Conservation (phyloP, 2,329 filamentous ascomycete species). For the Colletotrichum agaves region DNA sequence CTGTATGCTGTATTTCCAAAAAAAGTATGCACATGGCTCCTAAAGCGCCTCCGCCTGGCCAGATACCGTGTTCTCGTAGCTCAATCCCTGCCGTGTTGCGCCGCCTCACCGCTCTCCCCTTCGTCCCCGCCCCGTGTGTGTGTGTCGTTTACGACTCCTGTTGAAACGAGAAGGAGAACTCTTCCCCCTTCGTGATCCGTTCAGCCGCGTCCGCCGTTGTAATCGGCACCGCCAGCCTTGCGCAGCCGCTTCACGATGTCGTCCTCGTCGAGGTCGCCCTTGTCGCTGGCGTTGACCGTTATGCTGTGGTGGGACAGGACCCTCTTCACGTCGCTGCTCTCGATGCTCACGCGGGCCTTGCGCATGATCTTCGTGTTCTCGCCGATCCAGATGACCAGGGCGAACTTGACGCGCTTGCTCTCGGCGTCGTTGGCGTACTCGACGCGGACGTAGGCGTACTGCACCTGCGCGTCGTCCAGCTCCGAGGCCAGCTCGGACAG, state of each 20-base stretch:
- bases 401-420: constrained; percentile 75
- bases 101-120: not conserved
- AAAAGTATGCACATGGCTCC: constrained; percentile 31
- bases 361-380: constrained; percentile 74
- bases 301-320: constrained; percentile 73
- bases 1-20: constrained; percentile 32
- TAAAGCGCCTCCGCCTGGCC: constrained; percentile 34
- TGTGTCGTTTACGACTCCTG: not conserved
- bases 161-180: not conserved
- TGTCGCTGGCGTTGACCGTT: constrained; percentile 70
- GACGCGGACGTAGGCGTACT: constrained; percentile 74
- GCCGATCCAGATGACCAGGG: constrained; percentile 75
- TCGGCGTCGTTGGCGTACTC: constrained; percentile 79
- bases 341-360: constrained; percentile 75
- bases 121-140: not conserved
- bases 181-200: not conserved
- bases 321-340: constrained; percentile 73
- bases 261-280: constrained; percentile 68
- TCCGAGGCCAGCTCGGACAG: constrained; percentile 65
- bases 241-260: constrained; percentile 70
- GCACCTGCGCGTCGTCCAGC: constrained; percentile 69
- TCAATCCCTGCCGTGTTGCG: constrained; percentile 14
- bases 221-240: constrained; percentile 76
- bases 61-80: constrained; percentile 35
- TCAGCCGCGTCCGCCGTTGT: constrained; percentile 72